These are phyloP conservation scores for Tuber indicum DNA, from an alignment of 495 filamentous ascomycete genomes.

Conservation along the genomic window DNA sequence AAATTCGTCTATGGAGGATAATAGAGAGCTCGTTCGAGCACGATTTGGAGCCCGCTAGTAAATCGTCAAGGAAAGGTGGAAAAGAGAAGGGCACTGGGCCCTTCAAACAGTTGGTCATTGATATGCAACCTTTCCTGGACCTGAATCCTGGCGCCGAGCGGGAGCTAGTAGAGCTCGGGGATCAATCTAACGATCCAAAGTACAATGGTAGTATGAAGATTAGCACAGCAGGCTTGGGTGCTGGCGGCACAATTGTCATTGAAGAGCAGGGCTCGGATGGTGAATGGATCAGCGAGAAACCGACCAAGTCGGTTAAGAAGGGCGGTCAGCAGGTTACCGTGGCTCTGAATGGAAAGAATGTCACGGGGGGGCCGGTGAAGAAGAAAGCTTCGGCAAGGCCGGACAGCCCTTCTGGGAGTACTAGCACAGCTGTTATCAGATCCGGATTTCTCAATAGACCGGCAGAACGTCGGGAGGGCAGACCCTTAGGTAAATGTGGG, in stretches of 20 bases:
- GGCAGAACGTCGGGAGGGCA: constrained; percentile 58
- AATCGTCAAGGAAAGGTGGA: constrained; percentile 22
- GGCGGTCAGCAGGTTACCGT: constrained; percentile 42
- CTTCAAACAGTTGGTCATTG: constrained; percentile 63
- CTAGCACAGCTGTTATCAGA: constrained; percentile 57
- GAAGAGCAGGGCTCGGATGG: constrained; percentile 66
- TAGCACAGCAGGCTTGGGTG: constrained; percentile 56
- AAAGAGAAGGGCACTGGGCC: constrained; percentile 44
- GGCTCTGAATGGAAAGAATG: constrained; percentile 40
- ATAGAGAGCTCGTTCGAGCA: constrained; percentile 44
- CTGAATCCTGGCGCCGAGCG: constrained; percentile 63
- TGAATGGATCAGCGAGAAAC: constrained; percentile 58
- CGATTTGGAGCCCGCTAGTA: constrained; percentile 13
- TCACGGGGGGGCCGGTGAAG: constrained; percentile 16
- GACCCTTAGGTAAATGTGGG: constrained; percentile 66
- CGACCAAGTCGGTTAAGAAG: constrained; percentile 40
- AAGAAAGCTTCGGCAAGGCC: constrained; percentile 43
- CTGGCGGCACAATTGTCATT: constrained; percentile 64
- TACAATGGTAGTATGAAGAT: constrained; percentile 68
- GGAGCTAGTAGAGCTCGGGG: constrained; percentile 60
- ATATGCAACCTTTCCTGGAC: constrained; percentile 61
- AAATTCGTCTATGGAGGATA: constrained; percentile 74
- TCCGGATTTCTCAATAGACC: constrained; percentile 51
- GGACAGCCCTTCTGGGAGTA: constrained; percentile 46
- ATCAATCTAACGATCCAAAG: constrained; percentile 66